These are phyloP conservation scores for Raffaelea deltoideospora DNA, from an alignment of 2,329 filamentous ascomycete genomes.

Conservation along the genomic window DNA sequence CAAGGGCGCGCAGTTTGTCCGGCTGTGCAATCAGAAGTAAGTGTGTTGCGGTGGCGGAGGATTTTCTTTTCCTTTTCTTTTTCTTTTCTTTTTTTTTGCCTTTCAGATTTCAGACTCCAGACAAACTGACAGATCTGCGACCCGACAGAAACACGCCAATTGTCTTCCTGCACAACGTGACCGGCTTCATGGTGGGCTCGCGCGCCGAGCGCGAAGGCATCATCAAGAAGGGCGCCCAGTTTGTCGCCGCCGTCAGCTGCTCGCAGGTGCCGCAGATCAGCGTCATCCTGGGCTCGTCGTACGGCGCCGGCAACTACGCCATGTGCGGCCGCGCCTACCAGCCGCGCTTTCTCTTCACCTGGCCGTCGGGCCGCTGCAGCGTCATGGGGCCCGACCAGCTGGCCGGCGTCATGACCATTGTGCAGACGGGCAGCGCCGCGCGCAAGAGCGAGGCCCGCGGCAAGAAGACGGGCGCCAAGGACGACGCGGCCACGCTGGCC, in stretches of 20 bases:
- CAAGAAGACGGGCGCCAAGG: too few species aligned
- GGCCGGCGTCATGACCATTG: constrained; percentile 24
- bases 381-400: constrained; percentile 26
- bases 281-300: constrained; percentile 27
- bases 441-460: background rate
- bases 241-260: constrained; percentile 26
- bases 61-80: too few species aligned
- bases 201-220: constrained; percentile 27
- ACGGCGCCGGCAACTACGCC: constrained; percentile 30
- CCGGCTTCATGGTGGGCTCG: constrained; percentile 31
- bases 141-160: constrained; percentile 19
- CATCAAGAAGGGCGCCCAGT: constrained; percentile 27
- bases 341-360: constrained; percentile 26
- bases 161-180: constrained; percentile 30
- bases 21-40: constrained; percentile 26
- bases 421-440: background rate
- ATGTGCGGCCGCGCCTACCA: constrained; percentile 27
- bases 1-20: constrained; percentile 26
- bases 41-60: too few species aligned
- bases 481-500: too few species aligned
- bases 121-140: too few species aligned
- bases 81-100: too few species aligned
- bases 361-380: constrained; percentile 23
- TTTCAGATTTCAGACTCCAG: too few species aligned
- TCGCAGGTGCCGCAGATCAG: constrained; percentile 28